These are phyloP conservation scores for Domatiomyces catenatus DNA, from an alignment of 2,329 filamentous ascomycete species.

Conservation along the genomic window DNA sequence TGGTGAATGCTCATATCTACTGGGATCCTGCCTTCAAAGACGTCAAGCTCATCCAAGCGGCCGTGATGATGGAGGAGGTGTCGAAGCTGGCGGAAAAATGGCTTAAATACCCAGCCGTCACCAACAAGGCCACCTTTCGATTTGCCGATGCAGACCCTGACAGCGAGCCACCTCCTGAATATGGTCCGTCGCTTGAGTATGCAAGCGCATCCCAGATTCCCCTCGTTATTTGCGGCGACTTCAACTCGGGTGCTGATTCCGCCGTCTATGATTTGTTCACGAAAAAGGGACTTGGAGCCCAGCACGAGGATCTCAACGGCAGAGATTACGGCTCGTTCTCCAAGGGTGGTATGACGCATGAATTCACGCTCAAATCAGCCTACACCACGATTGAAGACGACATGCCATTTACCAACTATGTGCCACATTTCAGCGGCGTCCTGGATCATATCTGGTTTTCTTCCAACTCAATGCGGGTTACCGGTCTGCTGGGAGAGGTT, in stretches of 20 bases:
- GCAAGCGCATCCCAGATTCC: constrained; percentile 74
- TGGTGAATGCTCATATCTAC: constrained; percentile 85
- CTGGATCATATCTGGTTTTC: constrained; percentile 98
- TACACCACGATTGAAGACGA: constrained; percentile 67
- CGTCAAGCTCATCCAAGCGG: constrained; percentile 92
- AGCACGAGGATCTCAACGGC: constrained; percentile 64
- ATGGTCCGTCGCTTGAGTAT: constrained; percentile 75
- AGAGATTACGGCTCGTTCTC: constrained; percentile 90
- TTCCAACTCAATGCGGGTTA: constrained; percentile 72
- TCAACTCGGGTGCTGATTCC: constrained; percentile 78
- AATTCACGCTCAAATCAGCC: constrained; percentile 81
- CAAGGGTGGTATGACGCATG: constrained; percentile 78
- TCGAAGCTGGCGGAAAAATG: constrained; percentile 77
- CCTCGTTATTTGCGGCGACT: constrained; percentile 81
- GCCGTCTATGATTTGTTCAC: constrained; percentile 84
- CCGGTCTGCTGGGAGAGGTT: constrained; percentile 69
- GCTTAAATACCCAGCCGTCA: constrained; percentile 60
- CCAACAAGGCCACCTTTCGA: constrained; percentile 52
- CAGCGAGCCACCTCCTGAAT: constrained; percentile 44
- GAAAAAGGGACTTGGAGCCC: constrained; percentile 59
- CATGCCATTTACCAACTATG: constrained; percentile 90
- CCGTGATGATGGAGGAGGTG: constrained; percentile 85
- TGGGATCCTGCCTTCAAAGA: constrained; percentile 87
- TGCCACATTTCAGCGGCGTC: constrained; percentile 76
- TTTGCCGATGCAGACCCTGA: constrained; percentile 36